Base-by-base conservation (phyloP, 768 basidiomycete species). In the Xerocomellus chrysenteron region DNA sequence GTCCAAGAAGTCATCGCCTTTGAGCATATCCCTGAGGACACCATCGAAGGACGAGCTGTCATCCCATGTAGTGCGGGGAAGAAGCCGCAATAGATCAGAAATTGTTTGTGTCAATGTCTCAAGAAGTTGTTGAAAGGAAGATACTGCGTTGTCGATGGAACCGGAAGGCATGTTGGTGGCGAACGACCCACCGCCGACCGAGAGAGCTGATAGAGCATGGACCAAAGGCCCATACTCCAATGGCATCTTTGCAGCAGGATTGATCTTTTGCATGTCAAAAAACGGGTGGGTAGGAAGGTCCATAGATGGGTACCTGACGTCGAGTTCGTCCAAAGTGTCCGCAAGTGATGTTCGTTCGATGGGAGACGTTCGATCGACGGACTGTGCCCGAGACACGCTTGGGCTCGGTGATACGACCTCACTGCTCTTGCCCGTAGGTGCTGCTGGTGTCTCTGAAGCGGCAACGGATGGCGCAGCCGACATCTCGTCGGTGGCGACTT, bases 51-150 rank as follows among this genome's bases (percentile, higher is more conserved):
- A 92, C 1, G 92, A 92, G 59, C 88, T 91, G 64, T 93, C 91
- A 56, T 92, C 89, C 92, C 90, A 93, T 1, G 91, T 92, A 11
- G 89, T 91, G 14, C 90, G 87, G 17, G 92, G 92, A 56, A 94
- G 84, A 33, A 94, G 81, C 8, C 90, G 87, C 40, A 94, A 76
- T 30, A 94, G 74, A 60, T 92, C 92, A 5, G 92, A 93, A 62
- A 94, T 93, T 0, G 91, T 93, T 64, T 94, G 91, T 1, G 92
- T 94, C 43, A 94, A 75, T 0, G 90, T 94, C 75, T 93, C 92
- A 42, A 94, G 76, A 0, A 94, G 76, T 65, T 92, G 90, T 63
- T 94, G 91, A 76, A 94, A 94, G 14, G 91, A 92, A 4, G 90
- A 88, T 30, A 94, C 90, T 1, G 92, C 91, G 33, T 91, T 90